Evolutionary conservation across 192 early-diverging fungal species (phyloP), one percentile per base, ranked within the genome.

Genomic region (Allomyces javanicus): DNA sequence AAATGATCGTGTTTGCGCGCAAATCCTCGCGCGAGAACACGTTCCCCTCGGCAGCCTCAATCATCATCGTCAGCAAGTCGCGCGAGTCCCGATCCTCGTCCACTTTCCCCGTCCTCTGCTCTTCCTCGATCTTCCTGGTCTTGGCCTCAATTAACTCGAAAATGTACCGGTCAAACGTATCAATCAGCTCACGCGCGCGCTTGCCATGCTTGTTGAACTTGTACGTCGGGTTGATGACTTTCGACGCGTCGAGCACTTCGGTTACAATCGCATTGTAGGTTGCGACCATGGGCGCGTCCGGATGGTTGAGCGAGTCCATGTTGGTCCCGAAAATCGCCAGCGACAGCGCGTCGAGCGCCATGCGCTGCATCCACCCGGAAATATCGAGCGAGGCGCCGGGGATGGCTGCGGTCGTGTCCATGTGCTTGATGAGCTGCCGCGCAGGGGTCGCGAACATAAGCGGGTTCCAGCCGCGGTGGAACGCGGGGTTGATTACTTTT

Each of bases 61-160:
- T 25, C 11, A 71, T 72, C 10, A 74, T 62, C 50, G 12, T n/a
- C 17, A 58, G 10, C 19, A 74, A 43, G 67, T 74, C 73, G 21
- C 21, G 50, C 62, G 71, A 67, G 19, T 69, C 65, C 19, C 21
- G 21, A 26, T 74, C 72, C 17, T 66, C 61, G 21, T 43, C 62
- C 19, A n/a, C 66, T 25, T 58, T n/a, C 17, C 50, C 50, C 12
- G 17, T 14, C 12, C 17, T 21, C 3, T 12, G 50, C 5, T n/a
- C 17, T 1, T 21, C 43, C 21, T 63, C 66, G 55, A 67, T 65
- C 22, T 65, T 44, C 24, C 45, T 62, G 22, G 43, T 63, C 50
- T 58, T 25, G 77, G 66, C 65, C 25, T 85, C 83, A 1, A 85
- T 72, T 62, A 73, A 70, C 26, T 77, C 77, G 44, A 83, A 78